Percentiles rank a stretch among this genome's conserved stretches.
Evolutionary conservation across 2,329 filamentous ascomycete species (phyloP).

Genomic region (Aureobasidium vineae): DNA sequence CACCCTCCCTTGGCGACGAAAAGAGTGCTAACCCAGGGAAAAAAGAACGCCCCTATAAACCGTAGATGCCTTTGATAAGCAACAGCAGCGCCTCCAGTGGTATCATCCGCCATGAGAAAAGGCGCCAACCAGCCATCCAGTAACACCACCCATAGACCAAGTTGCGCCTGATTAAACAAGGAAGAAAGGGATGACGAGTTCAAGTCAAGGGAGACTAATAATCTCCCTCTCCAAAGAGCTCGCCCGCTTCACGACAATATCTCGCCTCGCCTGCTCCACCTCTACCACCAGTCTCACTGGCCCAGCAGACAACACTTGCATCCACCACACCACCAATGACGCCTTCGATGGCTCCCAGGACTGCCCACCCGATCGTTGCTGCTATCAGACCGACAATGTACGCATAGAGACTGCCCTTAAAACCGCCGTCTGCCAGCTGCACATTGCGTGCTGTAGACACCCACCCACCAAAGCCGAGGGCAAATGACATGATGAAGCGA

Average conservation of each 20-base stretch:
- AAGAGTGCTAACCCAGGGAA: not conserved
- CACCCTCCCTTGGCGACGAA: not conserved
- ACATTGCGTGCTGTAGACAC: slow-evolving; percentile 84
- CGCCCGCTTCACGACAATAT: slow-evolving; percentile 89
- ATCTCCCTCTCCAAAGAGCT: slow-evolving; percentile 70
- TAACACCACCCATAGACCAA: not conserved
- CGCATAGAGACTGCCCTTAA: slow-evolving; percentile 81
- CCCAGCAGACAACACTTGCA: slow-evolving; percentile 84
- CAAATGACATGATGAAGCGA: slow-evolving; percentile 84
- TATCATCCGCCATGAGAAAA: slow-evolving; percentile 2
- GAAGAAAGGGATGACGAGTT: not conserved
- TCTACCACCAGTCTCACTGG: slow-evolving; percentile 73
- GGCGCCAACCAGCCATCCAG: not conserved
- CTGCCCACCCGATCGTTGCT: slow-evolving; percentile 90
- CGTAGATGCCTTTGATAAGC: not conserved
- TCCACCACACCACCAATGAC: slow-evolving; percentile 41
- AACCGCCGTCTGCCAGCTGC: slow-evolving; percentile 53
- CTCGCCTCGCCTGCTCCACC: slow-evolving; percentile 61
- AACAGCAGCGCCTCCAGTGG: not conserved
- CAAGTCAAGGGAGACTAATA: slow-evolving; percentile 1
- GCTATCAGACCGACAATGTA: slow-evolving; percentile 92
- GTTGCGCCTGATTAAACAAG: not conserved
- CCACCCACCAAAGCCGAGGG: slow-evolving; percentile 94
- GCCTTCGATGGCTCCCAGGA: slow-evolving; percentile 57
- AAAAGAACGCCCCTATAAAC: not conserved